Base-by-base conservation (phyloP, 2,329 filamentous ascomycete genomes). In the Diplodia sapinea region DNA sequence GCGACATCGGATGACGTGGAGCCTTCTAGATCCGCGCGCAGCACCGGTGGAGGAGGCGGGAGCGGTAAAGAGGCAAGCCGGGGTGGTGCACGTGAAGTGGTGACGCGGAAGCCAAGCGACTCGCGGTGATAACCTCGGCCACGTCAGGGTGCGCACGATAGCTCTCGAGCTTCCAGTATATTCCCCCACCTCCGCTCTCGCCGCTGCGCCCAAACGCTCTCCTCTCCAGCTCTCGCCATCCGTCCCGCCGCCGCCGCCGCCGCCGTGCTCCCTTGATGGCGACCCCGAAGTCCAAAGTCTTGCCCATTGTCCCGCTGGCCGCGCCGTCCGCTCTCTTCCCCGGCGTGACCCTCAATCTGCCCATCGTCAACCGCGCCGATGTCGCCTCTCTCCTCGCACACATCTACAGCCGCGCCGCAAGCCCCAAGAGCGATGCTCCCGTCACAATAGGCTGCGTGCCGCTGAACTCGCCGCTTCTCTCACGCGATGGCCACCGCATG, bases 361-460 rank as follows among this genome's bases (percentile, higher is more conserved):
- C 92, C 66, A 90, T 97, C 64, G 88, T 90, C 50, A 89, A 90
- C 78, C 92, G 94, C 63, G 89, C 92, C 72, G 95, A 98, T 79
- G 90, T 98, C 72, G 90, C 93, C 65, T 91, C 94, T 62, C 87
- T 98, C 54, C 88, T 99, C 68, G 91, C 93, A 23, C 89, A 90
- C 72, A 87, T 97, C 69, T 94, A 96, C 80, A 91, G 91, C 74
- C 88, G 89, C 72, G 89, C 89, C 33, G 85, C 91, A 40, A 86
- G 87, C 50, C 80, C 83, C 29, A 89, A 89, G 73, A 87, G 83
- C 2, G 84, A 89, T 71, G 86, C 88, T 33, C 84, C 88, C 72
- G 88, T 97, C 72, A 89, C 91, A 9, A 89, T 98, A 71, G 93
- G 91, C 65, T 98, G 94, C 78, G 89, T 98, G 66, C 95, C 95